Evolutionary conservation across 1,139 yeast species (phyloP), one percentile per base, ranked within the genome.

Genomic region (Schwanniomyces etchellsii): DNA sequence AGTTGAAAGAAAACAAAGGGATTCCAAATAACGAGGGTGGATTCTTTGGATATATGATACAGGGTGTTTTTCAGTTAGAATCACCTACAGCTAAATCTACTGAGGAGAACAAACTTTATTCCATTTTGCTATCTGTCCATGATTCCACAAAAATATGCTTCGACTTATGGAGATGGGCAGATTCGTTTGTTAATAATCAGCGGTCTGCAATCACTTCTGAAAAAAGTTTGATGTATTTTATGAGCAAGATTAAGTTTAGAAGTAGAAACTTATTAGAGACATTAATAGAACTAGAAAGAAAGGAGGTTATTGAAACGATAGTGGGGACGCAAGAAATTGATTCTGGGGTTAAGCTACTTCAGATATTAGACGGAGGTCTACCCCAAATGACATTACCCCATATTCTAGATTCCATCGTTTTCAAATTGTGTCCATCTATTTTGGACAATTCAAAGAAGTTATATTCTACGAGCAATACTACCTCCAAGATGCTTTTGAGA

Each of bases 1-100:
- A 35, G 24, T 45, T 37, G 17, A 44, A 41, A 7, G 52, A 52
- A 16, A 41, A 39, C 21, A 35, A 39, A 2, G 34, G 36, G 21
- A 30, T 32, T 14, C 30, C 22, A 10, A 33, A 37, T n/a, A 40
- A 39, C 10, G 71, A 69, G 15, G 47, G 69, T 5, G 81, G 83
- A 0, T 81, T 83, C 48, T 72, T 83, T 39, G 86, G 86, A 0
- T 76, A 74, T 35, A 89, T 84, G 9, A 81, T 82, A 29, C 88
- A 84, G 40, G 95, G 95, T 3, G 96, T 88, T 0, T 85, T 89
- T 48, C 82, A 79, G 36, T 75, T 82, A 7, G 96, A 88, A 42
- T 68, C 84, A 0, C 82, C 88, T 0, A 65, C 69, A 5, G 69
- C 70, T 4, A 61, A 76, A 29, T 62, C 74, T 2, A 73, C 72